Conservation (phyloP, 2,329 filamentous ascomycete genomes). For the Fusarium fujikuroi region DNA sequence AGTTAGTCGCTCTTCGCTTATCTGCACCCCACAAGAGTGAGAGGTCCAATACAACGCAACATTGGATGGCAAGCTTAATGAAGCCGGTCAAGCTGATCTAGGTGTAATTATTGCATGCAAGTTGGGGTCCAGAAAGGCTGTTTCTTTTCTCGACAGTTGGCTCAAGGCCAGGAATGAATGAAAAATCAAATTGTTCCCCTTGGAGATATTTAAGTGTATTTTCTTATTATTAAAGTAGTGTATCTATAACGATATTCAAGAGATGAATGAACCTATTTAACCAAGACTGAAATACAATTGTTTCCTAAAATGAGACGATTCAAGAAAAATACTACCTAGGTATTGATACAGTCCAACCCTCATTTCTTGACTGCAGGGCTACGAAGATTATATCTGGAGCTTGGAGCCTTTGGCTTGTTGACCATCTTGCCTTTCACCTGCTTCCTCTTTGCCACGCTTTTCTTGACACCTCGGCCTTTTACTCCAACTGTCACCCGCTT, state of each 20-base stretch:
- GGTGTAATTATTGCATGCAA: background rate
- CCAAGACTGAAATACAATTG: background rate
- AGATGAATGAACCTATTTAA: background rate
- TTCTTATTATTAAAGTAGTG: background rate
- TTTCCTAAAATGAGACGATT: no score
- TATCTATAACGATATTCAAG: background rate
- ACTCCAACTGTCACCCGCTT: background rate
- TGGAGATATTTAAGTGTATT: background rate
- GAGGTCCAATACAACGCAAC: background rate
- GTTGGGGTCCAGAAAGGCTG: background rate
- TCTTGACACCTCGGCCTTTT: background rate
- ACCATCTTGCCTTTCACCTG: background rate
- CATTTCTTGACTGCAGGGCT: background rate
- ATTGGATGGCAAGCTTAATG: background rate
- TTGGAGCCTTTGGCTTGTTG: background rate
- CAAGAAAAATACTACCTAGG: background rate
- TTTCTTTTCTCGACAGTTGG: background rate
- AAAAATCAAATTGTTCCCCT: background rate
- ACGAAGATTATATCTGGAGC: background rate
- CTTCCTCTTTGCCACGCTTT: background rate
- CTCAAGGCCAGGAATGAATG: background rate
- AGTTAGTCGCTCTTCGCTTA: conserved; percentile 23
- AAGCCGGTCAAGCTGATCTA: background rate
- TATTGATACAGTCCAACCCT: background rate
- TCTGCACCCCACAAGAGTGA: background rate